Percentiles rank a stretch among this genome's conserved stretches.
Conservation (phyloP, 140 eudicot genomes). For the Bidens hawaiensis region DNA sequence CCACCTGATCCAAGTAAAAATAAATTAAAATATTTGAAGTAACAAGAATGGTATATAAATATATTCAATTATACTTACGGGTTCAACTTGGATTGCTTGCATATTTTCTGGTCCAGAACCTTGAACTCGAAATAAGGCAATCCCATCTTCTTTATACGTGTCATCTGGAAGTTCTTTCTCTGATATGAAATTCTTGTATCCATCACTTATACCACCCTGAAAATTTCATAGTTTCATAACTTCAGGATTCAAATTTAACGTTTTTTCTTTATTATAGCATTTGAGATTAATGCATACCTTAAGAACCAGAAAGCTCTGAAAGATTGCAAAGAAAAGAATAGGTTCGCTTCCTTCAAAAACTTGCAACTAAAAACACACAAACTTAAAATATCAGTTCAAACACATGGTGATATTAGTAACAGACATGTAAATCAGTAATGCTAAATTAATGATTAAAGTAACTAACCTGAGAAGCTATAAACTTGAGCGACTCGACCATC, state of each 20-base stretch:
- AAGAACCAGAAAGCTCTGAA: constrained; percentile 86
- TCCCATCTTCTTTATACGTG: constrained; percentile 81
- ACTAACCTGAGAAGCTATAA: constrained; percentile 77
- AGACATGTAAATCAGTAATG: constrained; percentile 16
- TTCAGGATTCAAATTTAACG: neutral
- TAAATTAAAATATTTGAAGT: constrained; percentile 1
- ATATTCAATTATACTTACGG: constrained; percentile 39
- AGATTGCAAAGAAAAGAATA: constrained; percentile 79
- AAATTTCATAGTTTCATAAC: constrained; percentile 10
- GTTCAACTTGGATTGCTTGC: constrained; percentile 98
- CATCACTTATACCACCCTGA: constrained; percentile 91
- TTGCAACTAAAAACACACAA: constrained; percentile 58
- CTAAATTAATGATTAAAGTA: constrained; percentile 6
- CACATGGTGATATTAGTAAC: neutral
- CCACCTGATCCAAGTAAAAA: constrained; percentile 56
- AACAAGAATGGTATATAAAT: neutral
- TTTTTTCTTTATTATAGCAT: constrained; percentile 13
- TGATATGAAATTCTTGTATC: constrained; percentile 69
- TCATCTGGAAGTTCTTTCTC: constrained; percentile 78
- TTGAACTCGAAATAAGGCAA: constrained; percentile 85
- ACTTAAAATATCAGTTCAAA: constrained; percentile 27
- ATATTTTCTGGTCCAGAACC: constrained; percentile 96
- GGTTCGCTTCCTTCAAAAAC: constrained; percentile 87
- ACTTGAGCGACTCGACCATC: constrained; percentile 89
- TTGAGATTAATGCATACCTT: constrained; percentile 55